A percentile compares a stretch with the other conserved stretches of the same genome.
Conservation (phyloP, 2,329 filamentous ascomycete genomes). For the Tothia fuscella region DNA sequence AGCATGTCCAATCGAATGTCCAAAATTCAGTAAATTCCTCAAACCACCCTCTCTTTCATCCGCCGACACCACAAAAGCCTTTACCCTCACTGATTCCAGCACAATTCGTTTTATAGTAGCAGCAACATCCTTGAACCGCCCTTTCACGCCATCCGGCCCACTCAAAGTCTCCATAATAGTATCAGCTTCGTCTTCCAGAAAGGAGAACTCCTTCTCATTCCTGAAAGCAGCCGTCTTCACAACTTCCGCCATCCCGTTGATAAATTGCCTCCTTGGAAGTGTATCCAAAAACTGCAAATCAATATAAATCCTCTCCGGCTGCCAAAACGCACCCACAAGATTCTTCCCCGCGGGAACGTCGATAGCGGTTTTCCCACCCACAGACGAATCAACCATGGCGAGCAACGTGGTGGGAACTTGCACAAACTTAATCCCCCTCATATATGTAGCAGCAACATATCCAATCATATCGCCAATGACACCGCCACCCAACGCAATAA, state of each 20-base stretch:
- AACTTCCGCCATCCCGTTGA: constrained; percentile 98
- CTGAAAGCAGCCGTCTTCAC: constrained; percentile 97
- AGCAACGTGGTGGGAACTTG: constrained; percentile 92
- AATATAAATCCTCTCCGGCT: constrained; percentile 86
- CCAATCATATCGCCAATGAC: constrained; percentile 98
- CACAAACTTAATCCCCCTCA: constrained; percentile 91
- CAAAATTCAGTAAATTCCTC: constrained; percentile 91
- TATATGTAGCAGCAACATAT: constrained; percentile 95
- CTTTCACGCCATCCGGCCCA: neutral
- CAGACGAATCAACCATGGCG: constrained; percentile 96
- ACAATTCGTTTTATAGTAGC: constrained; percentile 51
- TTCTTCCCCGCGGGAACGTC: constrained; percentile 96
- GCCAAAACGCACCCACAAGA: constrained; percentile 91
- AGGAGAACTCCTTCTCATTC: constrained; percentile 74
- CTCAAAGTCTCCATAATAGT: constrained; percentile 58
- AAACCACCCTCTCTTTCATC: constrained; percentile 92
- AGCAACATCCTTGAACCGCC: constrained; percentile 55
- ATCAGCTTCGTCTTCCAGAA: constrained; percentile 70
- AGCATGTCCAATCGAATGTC: constrained; percentile 94
- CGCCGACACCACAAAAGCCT: constrained; percentile 85
- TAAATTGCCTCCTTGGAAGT: constrained; percentile 79
- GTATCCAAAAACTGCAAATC: constrained; percentile 87
- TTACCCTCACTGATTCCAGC: constrained; percentile 80
- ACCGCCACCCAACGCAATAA: constrained; percentile 87
- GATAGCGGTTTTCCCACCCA: constrained; percentile 96